phyloP scores from a whole-genome alignment of 2,329 filamentous ascomycete genomes.

The Paradendryphiella salina region DNA sequence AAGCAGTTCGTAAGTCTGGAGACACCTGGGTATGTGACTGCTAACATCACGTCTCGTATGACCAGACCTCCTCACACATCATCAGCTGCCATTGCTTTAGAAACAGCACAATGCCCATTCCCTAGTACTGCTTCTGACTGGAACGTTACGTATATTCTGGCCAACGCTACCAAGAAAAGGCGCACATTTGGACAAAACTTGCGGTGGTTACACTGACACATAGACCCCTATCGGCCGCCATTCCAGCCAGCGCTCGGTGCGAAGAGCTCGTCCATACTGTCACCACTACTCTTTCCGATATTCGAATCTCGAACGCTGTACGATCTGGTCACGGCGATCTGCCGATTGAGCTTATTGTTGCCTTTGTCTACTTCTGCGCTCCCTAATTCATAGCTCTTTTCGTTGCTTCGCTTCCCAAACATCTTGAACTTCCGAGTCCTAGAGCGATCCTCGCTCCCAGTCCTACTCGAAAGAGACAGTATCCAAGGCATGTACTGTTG shows the following conservation, averaged over 20 bases:
- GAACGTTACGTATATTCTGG: background rate
- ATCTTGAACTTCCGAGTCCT: slow-evolving; percentile 12
- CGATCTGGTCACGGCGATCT: slow-evolving; percentile 16
- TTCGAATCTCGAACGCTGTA: slow-evolving; percentile 13
- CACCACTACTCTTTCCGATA: slow-evolving; percentile 2
- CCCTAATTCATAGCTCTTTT: slow-evolving; percentile 10
- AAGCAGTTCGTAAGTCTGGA: background rate
- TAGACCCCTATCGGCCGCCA: slow-evolving; percentile 1
- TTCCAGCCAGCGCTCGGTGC: slow-evolving; percentile 9
- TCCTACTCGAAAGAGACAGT: slow-evolving; percentile 13
- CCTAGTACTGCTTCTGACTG: background rate
- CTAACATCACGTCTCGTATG: background rate
- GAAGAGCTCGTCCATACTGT: slow-evolving; percentile 22
- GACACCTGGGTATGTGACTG: background rate
- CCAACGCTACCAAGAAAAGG: background rate
- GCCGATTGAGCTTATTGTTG: background rate
- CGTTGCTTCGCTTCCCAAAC: slow-evolving; percentile 7
- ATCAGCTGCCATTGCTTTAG: too few species aligned
- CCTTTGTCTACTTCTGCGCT: slow-evolving; percentile 3
- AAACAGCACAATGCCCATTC: background rate
- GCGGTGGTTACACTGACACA: background rate
- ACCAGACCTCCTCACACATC: background rate
- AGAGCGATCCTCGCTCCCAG: slow-evolving; percentile 7
- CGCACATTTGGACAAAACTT: background rate
- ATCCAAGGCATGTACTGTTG: slow-evolving; percentile 19